Percentiles rank a stretch among this genome's conserved stretches.
These are phyloP conservation scores for Cercospora brassicicola DNA, from an alignment of 2,329 filamentous ascomycete species.

Conservation along the genomic window DNA sequence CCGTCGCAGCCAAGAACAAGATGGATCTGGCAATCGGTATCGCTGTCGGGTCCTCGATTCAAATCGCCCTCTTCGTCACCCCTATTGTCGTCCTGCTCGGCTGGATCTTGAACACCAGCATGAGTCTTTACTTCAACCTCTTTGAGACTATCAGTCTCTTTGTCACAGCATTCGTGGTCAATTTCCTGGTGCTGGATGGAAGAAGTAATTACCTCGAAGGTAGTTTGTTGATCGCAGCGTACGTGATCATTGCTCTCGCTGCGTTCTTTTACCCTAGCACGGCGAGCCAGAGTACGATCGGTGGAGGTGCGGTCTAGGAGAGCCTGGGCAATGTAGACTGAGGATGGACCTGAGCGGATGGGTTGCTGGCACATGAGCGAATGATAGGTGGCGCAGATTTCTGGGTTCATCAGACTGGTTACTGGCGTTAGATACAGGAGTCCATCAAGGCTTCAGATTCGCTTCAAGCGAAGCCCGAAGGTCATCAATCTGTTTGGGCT, in stretches of 20 bases:
- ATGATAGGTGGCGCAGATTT: neutral
- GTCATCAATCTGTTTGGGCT: neutral
- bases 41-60: constrained; percentile 76
- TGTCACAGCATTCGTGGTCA: constrained; percentile 78
- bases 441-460: neutral
- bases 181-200: constrained; percentile 81
- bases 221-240: constrained; percentile 71
- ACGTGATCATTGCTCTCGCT: constrained; percentile 70
- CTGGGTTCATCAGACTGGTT: neutral
- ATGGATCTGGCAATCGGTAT: constrained; percentile 82
- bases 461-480: neutral
- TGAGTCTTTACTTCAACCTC: constrained; percentile 63
- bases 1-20: constrained; percentile 78
- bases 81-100: constrained; percentile 74
- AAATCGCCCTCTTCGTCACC: constrained; percentile 76
- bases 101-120: constrained; percentile 73
- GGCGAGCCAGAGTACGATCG: constrained; percentile 45
- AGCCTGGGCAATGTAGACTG: neutral
- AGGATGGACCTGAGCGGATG: no score
- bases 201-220: constrained; percentile 82
- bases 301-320: constrained; percentile 36
- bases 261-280: constrained; percentile 53
- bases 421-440: neutral
- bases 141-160: constrained; percentile 72
- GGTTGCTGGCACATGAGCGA: neutral